phyloP scores from a whole-genome alignment of 768 basidiomycete species.

The Rhizopogon roseolus region DNA sequence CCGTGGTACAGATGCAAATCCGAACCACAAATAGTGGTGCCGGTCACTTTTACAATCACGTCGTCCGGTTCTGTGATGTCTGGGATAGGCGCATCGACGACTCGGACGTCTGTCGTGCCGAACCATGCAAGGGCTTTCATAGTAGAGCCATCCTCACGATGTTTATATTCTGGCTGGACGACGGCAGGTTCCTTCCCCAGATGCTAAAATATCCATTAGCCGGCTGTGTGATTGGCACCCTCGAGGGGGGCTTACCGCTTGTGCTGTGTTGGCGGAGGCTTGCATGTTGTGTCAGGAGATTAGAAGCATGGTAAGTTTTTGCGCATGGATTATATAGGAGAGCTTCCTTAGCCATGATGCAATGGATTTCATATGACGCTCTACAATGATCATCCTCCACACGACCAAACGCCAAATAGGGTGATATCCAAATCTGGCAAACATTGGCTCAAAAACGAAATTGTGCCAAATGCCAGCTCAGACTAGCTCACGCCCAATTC shows the following conservation, averaged over 20 bases:
- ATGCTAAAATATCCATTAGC: slow-evolving; percentile 16
- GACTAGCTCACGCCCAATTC: no score
- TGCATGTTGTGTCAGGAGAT: slow-evolving; percentile 16
- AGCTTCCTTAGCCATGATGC: not conserved
- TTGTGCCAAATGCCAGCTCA: no score
- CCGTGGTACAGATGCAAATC: slow-evolving; percentile 65
- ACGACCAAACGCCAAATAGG: not conserved
- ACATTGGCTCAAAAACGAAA: not conserved
- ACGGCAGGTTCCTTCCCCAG: slow-evolving; percentile 36
- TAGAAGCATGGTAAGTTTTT: not conserved
- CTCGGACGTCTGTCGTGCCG: slow-evolving; percentile 42
- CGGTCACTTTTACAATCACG: slow-evolving; percentile 71
- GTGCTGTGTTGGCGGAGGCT: slow-evolving; percentile 22
- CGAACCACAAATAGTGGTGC: slow-evolving; percentile 69
- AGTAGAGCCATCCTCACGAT: slow-evolving; percentile 43
- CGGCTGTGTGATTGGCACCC: not conserved
- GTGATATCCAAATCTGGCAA: not conserved
- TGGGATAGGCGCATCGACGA: slow-evolving; percentile 45
- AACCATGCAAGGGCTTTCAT: slow-evolving; percentile 75
- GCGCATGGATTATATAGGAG: not conserved
- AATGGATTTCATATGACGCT: not conserved
- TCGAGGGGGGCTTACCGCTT: slow-evolving; percentile 18
- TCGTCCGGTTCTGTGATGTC: slow-evolving; percentile 72
- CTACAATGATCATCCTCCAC: not conserved
- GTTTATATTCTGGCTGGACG: slow-evolving; percentile 42